These are phyloP conservation scores for Cicer pinnatifidum DNA, from an alignment of 306 rosid genomes.

Conservation along the genomic window DNA sequence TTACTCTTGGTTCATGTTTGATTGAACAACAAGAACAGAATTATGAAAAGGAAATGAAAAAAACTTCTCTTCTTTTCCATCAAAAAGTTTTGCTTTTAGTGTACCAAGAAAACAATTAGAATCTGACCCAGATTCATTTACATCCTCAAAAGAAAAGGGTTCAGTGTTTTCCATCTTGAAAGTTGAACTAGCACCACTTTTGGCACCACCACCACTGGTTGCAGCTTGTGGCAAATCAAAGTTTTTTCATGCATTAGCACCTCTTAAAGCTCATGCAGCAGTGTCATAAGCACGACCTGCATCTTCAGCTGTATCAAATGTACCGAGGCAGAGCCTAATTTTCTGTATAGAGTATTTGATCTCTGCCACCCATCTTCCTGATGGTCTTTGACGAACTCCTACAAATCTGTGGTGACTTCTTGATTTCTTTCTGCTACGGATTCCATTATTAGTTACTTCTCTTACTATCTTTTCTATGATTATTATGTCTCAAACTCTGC, in stretches of 20 bases:
- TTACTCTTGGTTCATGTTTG: background rate
- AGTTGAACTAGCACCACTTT: conserved; percentile 20
- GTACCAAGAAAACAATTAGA: conserved; percentile 64
- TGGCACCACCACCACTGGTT: background rate
- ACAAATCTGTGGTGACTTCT: conserved; percentile 74
- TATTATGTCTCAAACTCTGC: background rate
- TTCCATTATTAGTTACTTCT: conserved; percentile 33
- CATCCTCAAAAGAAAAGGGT: conserved; percentile 72
- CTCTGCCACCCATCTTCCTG: conserved; percentile 91
- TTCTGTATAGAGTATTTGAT: conserved; percentile 75
- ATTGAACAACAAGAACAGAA: conserved; percentile 10
- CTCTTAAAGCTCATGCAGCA: conserved; percentile 71
- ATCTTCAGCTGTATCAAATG: conserved; percentile 73
- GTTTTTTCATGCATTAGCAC: conserved; percentile 75
- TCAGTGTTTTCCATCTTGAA: conserved; percentile 35
- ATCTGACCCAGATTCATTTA: conserved; percentile 40
- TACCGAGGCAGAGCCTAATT: conserved; percentile 85
- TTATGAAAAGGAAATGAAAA: conserved; percentile 18
- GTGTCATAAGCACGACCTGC: conserved; percentile 74
- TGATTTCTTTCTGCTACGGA: conserved; percentile 54
- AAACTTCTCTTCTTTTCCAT: conserved; percentile 47
- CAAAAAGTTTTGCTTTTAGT: conserved; percentile 63
- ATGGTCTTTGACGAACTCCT: conserved; percentile 79
- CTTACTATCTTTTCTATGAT: conserved; percentile 23
- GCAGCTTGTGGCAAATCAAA: conserved; percentile 54